A percentile compares a stretch with the other conserved stretches of the same genome.
phyloP scores from a whole-genome alignment of 2,329 filamentous ascomycete species.

The Phialophora macrospora region DNA sequence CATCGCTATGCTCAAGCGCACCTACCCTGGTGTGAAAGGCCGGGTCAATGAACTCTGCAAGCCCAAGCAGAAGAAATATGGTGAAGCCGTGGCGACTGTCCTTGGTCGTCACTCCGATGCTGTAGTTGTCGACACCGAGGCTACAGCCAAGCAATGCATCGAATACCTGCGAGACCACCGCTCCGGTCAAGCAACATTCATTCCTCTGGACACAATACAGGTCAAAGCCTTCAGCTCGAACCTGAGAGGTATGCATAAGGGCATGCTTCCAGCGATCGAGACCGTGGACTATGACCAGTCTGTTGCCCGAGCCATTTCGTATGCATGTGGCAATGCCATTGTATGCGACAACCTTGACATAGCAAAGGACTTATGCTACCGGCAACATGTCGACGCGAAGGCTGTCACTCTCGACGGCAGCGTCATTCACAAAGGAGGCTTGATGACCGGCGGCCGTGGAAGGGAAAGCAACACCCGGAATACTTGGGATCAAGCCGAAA shows the following conservation, averaged over 20 bases:
- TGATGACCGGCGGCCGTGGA: slow-evolving; percentile 94
- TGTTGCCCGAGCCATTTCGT: slow-evolving; percentile 89
- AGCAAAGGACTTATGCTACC: slow-evolving; percentile 88
- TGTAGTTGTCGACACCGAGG: slow-evolving; percentile 92
- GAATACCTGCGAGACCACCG: slow-evolving; percentile 91
- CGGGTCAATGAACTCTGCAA: slow-evolving; percentile 90
- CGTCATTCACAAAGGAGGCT: slow-evolving; percentile 92
- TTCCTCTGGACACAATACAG: slow-evolving; percentile 96
- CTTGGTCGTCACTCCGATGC: slow-evolving; percentile 93
- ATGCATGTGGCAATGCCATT: slow-evolving; percentile 91
- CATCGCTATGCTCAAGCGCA: slow-evolving; percentile 82
- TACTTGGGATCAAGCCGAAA: slow-evolving; percentile 81
- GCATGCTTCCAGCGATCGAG: slow-evolving; percentile 86
- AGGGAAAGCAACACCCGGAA: slow-evolving; percentile 76
- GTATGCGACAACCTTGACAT: slow-evolving; percentile 87
- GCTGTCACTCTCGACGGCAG: slow-evolving; percentile 94
- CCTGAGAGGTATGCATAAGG: slow-evolving; percentile 84
- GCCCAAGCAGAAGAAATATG: slow-evolving; percentile 95
- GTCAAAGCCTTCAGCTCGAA: slow-evolving; percentile 88
- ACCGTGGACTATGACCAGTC: slow-evolving; percentile 91
- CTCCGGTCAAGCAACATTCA: slow-evolving; percentile 86
- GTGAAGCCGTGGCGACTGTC: slow-evolving; percentile 89
- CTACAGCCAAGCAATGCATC: slow-evolving; percentile 91
- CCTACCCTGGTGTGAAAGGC: slow-evolving; percentile 89
- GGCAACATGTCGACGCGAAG: slow-evolving; percentile 83